A percentile compares a stretch with the other conserved stretches of the same genome.
Conservation (phyloP, 2,329 filamentous ascomycete species). For the Paecilomyces fulvus region DNA sequence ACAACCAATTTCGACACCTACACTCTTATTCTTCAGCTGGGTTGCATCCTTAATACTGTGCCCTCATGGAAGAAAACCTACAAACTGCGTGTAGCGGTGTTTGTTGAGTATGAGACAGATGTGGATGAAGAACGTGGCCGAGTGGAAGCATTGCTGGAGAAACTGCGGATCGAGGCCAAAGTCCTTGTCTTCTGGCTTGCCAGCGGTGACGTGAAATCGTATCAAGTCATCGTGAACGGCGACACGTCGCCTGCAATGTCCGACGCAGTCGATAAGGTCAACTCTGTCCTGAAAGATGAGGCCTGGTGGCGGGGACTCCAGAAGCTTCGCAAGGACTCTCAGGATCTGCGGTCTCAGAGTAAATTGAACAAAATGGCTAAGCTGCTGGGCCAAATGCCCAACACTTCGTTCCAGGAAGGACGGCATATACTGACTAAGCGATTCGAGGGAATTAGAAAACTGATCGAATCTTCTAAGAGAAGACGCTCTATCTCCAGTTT, state of each 20-base stretch:
- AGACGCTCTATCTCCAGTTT: slow-evolving; percentile 41
- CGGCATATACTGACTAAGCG: slow-evolving; percentile 37
- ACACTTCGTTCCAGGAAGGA: slow-evolving; percentile 44
- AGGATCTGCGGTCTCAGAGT: slow-evolving; percentile 9
- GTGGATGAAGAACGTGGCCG: slow-evolving; percentile 68
- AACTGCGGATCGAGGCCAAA: slow-evolving; percentile 71
- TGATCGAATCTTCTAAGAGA: slow-evolving; percentile 54
- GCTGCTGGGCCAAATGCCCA: slow-evolving; percentile 34
- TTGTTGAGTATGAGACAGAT: slow-evolving; percentile 81
- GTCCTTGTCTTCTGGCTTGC: slow-evolving; percentile 76
- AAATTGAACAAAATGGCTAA: slow-evolving; percentile 10
- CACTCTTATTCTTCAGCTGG: slow-evolving; percentile 76
- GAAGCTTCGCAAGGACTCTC: slow-evolving; percentile 28
- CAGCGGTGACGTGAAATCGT: slow-evolving; percentile 61
- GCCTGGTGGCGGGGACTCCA: slow-evolving; percentile 78
- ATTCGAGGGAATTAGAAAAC: slow-evolving; percentile 51
- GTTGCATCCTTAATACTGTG: slow-evolving; percentile 75
- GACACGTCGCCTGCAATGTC: slow-evolving; percentile 41
- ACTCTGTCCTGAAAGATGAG: slow-evolving; percentile 59
- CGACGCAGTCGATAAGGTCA: slow-evolving; percentile 52
- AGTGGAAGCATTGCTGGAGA: slow-evolving; percentile 66
- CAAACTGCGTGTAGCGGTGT: slow-evolving; percentile 68
- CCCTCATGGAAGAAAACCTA: slow-evolving; percentile 70
- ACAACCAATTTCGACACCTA: slow-evolving; percentile 91
- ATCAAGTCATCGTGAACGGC: slow-evolving; percentile 72